A percentile compares a stretch with the other conserved stretches of the same genome.
Conservation (phyloP, 2,329 filamentous ascomycete species). For the Botryotinia narcissicola region DNA sequence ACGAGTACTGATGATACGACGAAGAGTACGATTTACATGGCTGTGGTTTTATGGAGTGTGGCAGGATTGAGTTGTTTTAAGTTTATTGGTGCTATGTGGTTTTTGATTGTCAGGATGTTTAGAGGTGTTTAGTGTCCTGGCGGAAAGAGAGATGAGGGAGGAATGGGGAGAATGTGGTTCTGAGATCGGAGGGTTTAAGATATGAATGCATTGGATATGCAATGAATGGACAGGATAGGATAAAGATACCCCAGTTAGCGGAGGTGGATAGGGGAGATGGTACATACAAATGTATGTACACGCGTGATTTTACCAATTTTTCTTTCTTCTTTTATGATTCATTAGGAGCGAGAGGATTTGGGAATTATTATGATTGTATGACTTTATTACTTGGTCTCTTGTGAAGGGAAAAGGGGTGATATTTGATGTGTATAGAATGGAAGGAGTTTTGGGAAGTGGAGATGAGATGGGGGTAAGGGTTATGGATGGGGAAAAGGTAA, state of each 20-base stretch:
- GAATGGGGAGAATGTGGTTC: no score
- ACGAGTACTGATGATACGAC: slow-evolving; percentile 60
- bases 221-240: slow-evolving; percentile 12
- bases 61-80: slow-evolving; percentile 39
- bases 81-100: slow-evolving; percentile 41
- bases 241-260: slow-evolving; percentile 10
- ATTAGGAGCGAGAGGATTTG: background rate
- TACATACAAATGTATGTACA: background rate
- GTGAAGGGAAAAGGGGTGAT: background rate
- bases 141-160: background rate
- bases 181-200: background rate
- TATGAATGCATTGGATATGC: slow-evolving; percentile 7
- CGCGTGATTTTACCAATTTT: background rate
- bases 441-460: background rate
- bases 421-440: background rate
- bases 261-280: background rate
- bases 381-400: background rate
- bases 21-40: slow-evolving; percentile 38
- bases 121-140: slow-evolving; percentile 55
- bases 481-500: background rate
- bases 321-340: background rate
- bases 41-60: slow-evolving; percentile 40
- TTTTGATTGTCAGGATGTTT: slow-evolving; percentile 85
- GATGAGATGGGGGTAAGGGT: background rate
- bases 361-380: slow-evolving; percentile 10